A percentile compares a stretch with the other conserved stretches of the same genome.
These are phyloP conservation scores for Penicillium expansum DNA, from an alignment of 2,329 filamentous ascomycete genomes.

Conservation along the genomic window DNA sequence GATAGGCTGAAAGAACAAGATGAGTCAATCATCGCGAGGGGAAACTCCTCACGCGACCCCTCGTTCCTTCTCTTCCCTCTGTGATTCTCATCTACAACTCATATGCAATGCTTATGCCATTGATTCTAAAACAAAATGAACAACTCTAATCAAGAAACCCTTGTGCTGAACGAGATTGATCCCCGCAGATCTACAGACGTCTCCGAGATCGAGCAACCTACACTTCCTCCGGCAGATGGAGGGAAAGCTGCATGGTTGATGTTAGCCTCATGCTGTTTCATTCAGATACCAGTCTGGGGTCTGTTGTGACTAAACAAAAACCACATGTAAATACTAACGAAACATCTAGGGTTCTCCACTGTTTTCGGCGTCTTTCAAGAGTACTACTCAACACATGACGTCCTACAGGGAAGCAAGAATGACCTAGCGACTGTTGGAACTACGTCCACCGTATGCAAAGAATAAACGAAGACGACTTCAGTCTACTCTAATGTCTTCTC, in stretches of 20 bases:
- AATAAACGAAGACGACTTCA: background rate
- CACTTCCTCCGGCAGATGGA: conserved; percentile 48
- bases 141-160: conserved; percentile 1
- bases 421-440: conserved; percentile 49
- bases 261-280: conserved; percentile 50
- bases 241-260: conserved; percentile 55
- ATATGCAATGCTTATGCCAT: background rate
- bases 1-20: background rate
- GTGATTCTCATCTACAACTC: too few species aligned
- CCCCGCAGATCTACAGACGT: background rate
- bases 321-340: background rate
- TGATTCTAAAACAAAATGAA: conserved; percentile 4
- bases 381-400: conserved; percentile 44
- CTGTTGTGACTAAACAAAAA: conserved; percentile 10
- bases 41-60: background rate
- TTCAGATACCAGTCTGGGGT: conserved; percentile 57
- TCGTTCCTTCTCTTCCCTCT: too few species aligned
- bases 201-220: too few species aligned
- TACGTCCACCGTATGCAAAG: conserved; percentile 32
- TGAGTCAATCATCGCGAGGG: background rate
- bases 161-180: conserved; percentile 1
- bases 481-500: conserved; percentile 12
- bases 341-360: conserved; percentile 23
- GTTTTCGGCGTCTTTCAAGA: conserved; percentile 44
- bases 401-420: conserved; percentile 34